Evolutionary conservation across 176 grass and related monocot genomes (phyloP).

Genomic region (Luzula sylvatica): DNA sequence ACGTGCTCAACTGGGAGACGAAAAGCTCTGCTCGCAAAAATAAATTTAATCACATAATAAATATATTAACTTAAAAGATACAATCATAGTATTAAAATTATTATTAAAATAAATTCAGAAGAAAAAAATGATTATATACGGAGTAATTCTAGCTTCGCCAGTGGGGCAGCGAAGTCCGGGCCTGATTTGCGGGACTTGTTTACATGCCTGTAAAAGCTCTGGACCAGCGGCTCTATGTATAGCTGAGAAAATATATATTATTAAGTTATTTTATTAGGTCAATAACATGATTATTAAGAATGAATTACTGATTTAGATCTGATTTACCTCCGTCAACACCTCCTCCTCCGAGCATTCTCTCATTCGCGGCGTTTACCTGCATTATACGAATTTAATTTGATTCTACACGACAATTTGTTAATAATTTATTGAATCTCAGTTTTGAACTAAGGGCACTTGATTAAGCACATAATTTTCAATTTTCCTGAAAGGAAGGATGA

Average conservation of each 20-base stretch:
- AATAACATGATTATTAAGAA: background rate
- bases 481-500: too few species aligned
- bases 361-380: slow-evolving; percentile 91
- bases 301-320: background rate
- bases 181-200: slow-evolving; percentile 54
- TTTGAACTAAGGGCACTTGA: background rate
- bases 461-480: background rate
- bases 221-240: slow-evolving; percentile 88
- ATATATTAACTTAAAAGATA: background rate
- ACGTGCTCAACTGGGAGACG: slow-evolving; percentile 46
- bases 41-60: background rate
- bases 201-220: slow-evolving; percentile 63
- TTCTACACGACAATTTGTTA: background rate
- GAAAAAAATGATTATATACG: slow-evolving; percentile 35
- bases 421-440: background rate
- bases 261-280: too few species aligned
- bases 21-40: slow-evolving; percentile 49
- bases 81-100: too few species aligned
- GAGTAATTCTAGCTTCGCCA: slow-evolving; percentile 85
- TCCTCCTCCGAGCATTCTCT: slow-evolving; percentile 71
- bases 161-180: slow-evolving; percentile 65
- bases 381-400: background rate
- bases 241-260: slow-evolving; percentile 33
- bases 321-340: slow-evolving; percentile 81
- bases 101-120: background rate